A percentile compares a stretch with the other conserved stretches of the same genome.
phyloP scores from a whole-genome alignment of 2,329 filamentous ascomycete species.

The Arthrobotrys entomopaga region DNA sequence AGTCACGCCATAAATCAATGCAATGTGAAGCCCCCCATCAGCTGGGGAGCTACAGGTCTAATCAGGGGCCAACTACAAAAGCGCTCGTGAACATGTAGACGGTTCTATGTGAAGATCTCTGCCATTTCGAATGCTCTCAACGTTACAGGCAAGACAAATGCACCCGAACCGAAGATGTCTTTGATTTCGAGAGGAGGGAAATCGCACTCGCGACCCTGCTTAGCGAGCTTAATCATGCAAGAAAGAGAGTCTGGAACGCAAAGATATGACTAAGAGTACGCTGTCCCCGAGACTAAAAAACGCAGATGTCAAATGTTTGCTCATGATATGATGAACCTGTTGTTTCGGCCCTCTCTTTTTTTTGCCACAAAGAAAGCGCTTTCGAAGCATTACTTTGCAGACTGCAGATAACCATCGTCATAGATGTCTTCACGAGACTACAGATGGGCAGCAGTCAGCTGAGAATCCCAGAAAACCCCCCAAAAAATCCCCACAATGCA shows the following conservation, averaged over 20 bases:
- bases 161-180: no score
- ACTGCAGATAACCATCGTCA: slow-evolving; percentile 22
- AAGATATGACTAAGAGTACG: neutral
- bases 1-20: slow-evolving; percentile 14
- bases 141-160: no score
- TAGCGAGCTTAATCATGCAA: neutral
- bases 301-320: neutral
- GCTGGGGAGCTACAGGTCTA: neutral
- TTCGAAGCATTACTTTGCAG: slow-evolving; percentile 9
- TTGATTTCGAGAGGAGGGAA: neutral
- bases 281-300: slow-evolving; percentile 29
- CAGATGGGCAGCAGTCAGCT: slow-evolving; percentile 20
- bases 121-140: no score
- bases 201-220: neutral
- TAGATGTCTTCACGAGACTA: slow-evolving; percentile 11
- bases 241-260: neutral
- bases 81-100: no score
- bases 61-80: no score
- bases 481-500: slow-evolving; percentile 5
- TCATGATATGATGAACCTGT: neutral
- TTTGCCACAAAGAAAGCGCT: slow-evolving; percentile 38
- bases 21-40: neutral
- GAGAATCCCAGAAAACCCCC: neutral
- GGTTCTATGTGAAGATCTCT: no score
- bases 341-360: slow-evolving; percentile 4